Percentiles rank a stretch among this genome's conserved stretches.
phyloP scores from a whole-genome alignment of 495 filamentous ascomycete species.

The Penicillium egyptiacum region DNA sequence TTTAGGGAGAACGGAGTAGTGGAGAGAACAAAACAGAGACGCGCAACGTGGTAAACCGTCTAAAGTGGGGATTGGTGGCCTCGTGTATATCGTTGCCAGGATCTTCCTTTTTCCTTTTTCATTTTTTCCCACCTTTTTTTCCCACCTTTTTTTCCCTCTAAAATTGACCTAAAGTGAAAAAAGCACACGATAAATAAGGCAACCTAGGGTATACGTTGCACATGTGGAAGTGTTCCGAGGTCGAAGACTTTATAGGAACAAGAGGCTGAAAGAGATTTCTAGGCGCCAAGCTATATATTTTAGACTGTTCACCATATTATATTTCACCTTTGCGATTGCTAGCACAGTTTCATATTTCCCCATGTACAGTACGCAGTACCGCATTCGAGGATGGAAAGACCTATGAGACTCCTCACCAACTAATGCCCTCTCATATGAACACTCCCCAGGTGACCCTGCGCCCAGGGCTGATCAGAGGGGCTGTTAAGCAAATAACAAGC shows the following conservation, averaged over 20 bases:
- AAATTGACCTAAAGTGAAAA: background rate
- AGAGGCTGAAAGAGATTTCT: background rate
- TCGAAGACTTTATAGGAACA: background rate
- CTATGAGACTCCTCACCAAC: too few species aligned
- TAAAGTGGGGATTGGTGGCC: background rate
- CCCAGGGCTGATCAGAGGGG: background rate
- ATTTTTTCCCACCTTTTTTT: too few species aligned
- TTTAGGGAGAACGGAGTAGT: constrained; percentile 4
- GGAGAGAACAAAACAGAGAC: background rate
- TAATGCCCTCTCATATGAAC: background rate
- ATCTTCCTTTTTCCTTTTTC: background rate
- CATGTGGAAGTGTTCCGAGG: background rate
- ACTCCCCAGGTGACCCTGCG: background rate
- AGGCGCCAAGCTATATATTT: background rate
- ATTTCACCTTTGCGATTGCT: background rate
- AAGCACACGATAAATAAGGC: background rate
- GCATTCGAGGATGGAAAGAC: background rate
- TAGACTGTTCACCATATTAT: background rate
- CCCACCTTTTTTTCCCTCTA: background rate
- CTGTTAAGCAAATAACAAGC: background rate
- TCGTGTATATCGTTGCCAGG: background rate
- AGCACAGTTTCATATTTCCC: background rate
- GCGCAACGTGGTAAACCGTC: constrained; percentile 5
- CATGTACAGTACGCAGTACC: background rate
- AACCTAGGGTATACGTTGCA: background rate